Base-by-base conservation (phyloP, 2,329 filamentous ascomycete species). In the Sporothrix variecibatus region DNA sequence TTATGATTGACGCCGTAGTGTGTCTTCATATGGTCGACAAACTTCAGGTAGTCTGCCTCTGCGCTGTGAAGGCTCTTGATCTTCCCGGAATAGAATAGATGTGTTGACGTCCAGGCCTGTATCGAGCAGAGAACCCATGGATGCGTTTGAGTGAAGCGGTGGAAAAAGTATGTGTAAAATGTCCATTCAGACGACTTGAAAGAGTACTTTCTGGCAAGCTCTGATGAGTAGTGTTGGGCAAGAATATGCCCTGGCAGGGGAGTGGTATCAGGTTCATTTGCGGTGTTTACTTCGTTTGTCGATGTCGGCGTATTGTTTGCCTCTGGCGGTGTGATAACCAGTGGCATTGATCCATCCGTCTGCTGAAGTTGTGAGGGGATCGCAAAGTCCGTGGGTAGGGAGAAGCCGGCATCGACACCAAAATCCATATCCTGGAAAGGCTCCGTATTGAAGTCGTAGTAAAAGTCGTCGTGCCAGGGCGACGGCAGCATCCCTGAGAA, bases 81-180 rank as follows among this genome's bases (percentile, higher is more conserved):
- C 23, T 71, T 71, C 3, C 68, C 53, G 12, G 68, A 58, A 20
- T 71, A 71, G 34, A 28, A 71, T 2, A 71, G 51, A 20, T 71
- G 68, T 20, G 68, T 71, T 7, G 68, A 71, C 0, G 68, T 71
- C 68, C 68, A 71, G 17, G 68, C 68, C 8, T 71, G 68, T 20
- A 71, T 71, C 2, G 68, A 71, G 34, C 34, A 71, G 31, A 71
- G 34, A 1, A 71, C 68, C 68, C 68, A 71, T 0, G 68, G 68
- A 11, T 71, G 68, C 8, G 51, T 71, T 6, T 46, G 68, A 0
- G 68, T 71, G 34, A 71, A 71, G 2, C 68, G 68, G 15, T 71
- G 68, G 23, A 71, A 71, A 49, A 71, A 71, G n/a, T 71, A 71
- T 12, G 68, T 71, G 38, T 71, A 71, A 8, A 71, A 71, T 2